Evolutionary conservation across 2,329 filamentous ascomycete species (phyloP).

Genomic region (Cytospora piceae): DNA sequence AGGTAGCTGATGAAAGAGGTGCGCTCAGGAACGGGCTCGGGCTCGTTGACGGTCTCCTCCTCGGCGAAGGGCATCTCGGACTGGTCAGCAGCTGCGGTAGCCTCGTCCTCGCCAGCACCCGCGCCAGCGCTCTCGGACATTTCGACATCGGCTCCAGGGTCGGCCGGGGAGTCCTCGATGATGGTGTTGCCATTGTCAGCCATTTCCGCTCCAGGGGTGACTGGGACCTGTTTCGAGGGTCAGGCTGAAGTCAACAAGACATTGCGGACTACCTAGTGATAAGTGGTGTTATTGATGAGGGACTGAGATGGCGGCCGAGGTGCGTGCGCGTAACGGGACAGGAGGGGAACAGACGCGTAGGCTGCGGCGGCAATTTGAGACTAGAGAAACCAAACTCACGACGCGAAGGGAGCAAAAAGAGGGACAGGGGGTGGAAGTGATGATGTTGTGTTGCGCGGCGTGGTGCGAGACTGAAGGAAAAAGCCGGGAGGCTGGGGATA

Average conservation of each 20-base stretch:
- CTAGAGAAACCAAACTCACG: background rate
- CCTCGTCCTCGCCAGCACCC: slow-evolving; percentile 24
- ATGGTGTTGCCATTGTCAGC: slow-evolving; percentile 41
- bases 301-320: background rate
- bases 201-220: slow-evolving; percentile 36
- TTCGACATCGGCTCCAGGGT: slow-evolving; percentile 41
- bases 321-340: background rate
- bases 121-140: slow-evolving; percentile 38
- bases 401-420: background rate
- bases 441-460: slow-evolving; percentile 5
- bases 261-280: background rate
- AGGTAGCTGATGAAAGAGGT: slow-evolving; percentile 62
- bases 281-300: background rate
- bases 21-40: slow-evolving; percentile 39
- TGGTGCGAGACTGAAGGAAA: slow-evolving; percentile 2
- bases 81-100: slow-evolving; percentile 19
- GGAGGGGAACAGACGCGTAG: background rate
- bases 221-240: background rate
- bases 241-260: background rate
- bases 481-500: slow-evolving; percentile 15
- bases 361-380: background rate
- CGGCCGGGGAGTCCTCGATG: slow-evolving; percentile 36
- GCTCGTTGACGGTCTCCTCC: slow-evolving; percentile 40
- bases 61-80: slow-evolving; percentile 45
- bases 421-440: background rate